Conservation (phyloP, 1,284 basidiomycete genomes). For the Cryptococcus sp. region DNA sequence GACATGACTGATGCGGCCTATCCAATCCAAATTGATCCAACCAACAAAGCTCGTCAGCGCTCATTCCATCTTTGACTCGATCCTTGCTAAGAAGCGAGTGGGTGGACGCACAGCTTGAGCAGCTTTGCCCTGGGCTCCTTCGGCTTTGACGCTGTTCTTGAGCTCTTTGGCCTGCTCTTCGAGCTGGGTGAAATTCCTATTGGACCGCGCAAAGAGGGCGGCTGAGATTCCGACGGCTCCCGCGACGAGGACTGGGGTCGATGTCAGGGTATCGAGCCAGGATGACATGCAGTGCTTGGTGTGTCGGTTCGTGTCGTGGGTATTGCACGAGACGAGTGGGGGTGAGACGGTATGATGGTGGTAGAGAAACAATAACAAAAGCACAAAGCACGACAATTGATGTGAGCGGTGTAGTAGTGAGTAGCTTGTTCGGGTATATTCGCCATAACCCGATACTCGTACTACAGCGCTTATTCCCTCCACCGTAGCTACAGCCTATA, state of each 20-base stretch:
- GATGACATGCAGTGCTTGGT: constrained; percentile 16
- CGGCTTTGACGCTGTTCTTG: constrained; percentile 17
- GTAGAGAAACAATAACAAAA: no score
- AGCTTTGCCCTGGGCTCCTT: constrained; percentile 26
- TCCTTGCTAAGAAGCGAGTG: no score
- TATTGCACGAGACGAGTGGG: neutral
- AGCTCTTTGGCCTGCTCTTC: constrained; percentile 27
- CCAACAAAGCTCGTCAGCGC: neutral
- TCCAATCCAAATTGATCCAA: constrained; percentile 2
- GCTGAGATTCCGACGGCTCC: constrained; percentile 34
- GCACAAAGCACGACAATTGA: no score
- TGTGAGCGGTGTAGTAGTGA: neutral
- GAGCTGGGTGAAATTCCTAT: constrained; percentile 11
- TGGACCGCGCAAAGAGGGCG: constrained; percentile 13
- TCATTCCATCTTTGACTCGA: neutral
- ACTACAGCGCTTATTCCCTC: no score
- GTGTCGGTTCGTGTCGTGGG: neutral
- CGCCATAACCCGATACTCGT: no score
- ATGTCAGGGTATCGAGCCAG: constrained; percentile 44
- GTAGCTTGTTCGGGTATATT: neutral
- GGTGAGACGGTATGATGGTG: neutral
- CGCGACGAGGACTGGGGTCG: constrained; percentile 37
- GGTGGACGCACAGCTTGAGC: constrained; percentile 28
- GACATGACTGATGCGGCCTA: constrained; percentile 51
- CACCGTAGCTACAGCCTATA: no score